Percentiles rank a stretch among this genome's conserved stretches.
These are phyloP conservation scores for Suillus decipiens DNA, from an alignment of 768 basidiomycete species.

Conservation along the genomic window DNA sequence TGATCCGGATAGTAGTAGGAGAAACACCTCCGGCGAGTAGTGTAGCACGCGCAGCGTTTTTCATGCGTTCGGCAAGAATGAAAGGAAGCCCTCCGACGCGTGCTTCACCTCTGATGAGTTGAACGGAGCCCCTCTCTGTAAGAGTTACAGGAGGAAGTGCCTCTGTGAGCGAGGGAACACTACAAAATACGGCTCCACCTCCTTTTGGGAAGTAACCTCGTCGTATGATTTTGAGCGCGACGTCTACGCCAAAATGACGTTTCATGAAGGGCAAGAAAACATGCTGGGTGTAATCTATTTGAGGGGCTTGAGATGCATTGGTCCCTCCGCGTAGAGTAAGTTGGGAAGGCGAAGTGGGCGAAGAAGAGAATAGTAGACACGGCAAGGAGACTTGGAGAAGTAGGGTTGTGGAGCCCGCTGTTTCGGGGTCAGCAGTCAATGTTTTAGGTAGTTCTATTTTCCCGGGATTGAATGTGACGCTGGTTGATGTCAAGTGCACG, in stretches of 20 bases:
- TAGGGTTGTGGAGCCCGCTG: slow-evolving; percentile 72
- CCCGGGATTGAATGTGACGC: slow-evolving; percentile 59
- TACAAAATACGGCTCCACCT: slow-evolving; percentile 60
- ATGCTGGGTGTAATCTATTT: slow-evolving; percentile 69
- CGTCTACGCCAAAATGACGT: slow-evolving; percentile 49
- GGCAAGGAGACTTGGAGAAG: slow-evolving; percentile 74
- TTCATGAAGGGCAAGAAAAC: slow-evolving; percentile 70
- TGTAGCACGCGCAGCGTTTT: slow-evolving; percentile 47
- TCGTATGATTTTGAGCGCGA: slow-evolving; percentile 48
- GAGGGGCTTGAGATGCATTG: slow-evolving; percentile 70
- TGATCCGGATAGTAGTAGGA: slow-evolving; percentile 32
- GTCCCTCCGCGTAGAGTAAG: slow-evolving; percentile 70
- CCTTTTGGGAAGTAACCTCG: slow-evolving; percentile 78
- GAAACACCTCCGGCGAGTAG: slow-evolving; percentile 44
- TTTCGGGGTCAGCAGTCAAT: slow-evolving; percentile 49
- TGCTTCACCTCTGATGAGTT: slow-evolving; percentile 53
- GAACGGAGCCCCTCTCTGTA: slow-evolving; percentile 57
- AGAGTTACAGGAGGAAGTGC: slow-evolving; percentile 52
- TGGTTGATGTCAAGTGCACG: slow-evolving; percentile 51
- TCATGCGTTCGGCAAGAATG: slow-evolving; percentile 57
- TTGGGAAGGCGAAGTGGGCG: slow-evolving; percentile 38
- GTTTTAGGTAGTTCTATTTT: slow-evolving; percentile 39
- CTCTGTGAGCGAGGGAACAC: slow-evolving; percentile 32
- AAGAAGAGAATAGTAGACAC: slow-evolving; percentile 57
- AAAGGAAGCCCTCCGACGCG: slow-evolving; percentile 69